A percentile compares a stretch with the other conserved stretches of the same genome.
phyloP scores from a whole-genome alignment of 805 yeast genomes.

The Ogataea paraovalis region DNA sequence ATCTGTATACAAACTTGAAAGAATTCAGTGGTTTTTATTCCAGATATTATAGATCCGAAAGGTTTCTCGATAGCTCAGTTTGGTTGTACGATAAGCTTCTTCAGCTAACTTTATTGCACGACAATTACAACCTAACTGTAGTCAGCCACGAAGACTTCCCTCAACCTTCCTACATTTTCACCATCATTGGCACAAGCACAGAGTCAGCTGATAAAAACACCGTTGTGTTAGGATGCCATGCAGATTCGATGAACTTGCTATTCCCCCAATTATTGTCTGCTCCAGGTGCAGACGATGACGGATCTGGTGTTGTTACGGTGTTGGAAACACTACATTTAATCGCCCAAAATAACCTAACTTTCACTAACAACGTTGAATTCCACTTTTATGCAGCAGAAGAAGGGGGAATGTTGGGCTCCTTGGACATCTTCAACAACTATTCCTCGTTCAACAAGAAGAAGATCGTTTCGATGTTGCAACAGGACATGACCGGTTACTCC shows the following conservation, averaged over 20 bases:
- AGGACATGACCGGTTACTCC: conserved; percentile 89
- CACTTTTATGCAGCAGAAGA: conserved; percentile 95
- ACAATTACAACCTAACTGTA: conserved; percentile 12
- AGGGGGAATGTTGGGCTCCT: conserved; percentile 84
- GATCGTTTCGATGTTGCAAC: conserved; percentile 84
- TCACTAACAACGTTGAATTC: conserved; percentile 72
- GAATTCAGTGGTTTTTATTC: conserved; percentile 40
- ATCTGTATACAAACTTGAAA: conserved; percentile 8
- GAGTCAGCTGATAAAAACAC: conserved; percentile 29
- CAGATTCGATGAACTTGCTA: conserved; percentile 72
- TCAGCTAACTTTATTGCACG: conserved; percentile 1
- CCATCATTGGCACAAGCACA: conserved; percentile 6
- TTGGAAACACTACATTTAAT: conserved; percentile 55
- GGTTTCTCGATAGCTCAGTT: conserved; percentile 64
- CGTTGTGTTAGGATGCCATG: conserved; percentile 81
- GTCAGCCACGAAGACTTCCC: conserved; percentile 16
- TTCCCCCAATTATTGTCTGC: conserved; percentile 70
- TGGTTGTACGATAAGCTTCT: conserved; percentile 52
- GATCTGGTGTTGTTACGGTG: conserved; percentile 76
- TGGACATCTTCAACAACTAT: conserved; percentile 66
- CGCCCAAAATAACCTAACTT: conserved; percentile 9
- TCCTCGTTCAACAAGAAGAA: conserved; percentile 31
- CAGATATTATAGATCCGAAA: conserved; percentile 70
- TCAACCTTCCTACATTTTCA: conserved; percentile 18
- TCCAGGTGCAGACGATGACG: conserved; percentile 96